Conservation (phyloP, 306 rosid genomes). For the Vicia faba region DNA sequence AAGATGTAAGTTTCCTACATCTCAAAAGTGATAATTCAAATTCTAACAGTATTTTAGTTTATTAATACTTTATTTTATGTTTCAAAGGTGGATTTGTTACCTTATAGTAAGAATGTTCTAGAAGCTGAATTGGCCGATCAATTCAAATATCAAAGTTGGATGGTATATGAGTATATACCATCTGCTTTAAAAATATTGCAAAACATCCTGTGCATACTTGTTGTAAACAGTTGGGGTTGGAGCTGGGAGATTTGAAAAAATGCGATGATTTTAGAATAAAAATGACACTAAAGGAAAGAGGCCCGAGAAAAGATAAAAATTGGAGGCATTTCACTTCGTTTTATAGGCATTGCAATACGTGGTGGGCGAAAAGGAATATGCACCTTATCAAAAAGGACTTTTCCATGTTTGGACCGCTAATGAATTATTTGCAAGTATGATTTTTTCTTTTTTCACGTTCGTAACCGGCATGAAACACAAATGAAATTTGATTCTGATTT, state of each 20-base stretch:
- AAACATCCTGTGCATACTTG: no score
- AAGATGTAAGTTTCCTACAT: not conserved
- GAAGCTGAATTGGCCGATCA: no score
- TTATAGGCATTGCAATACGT: not conserved
- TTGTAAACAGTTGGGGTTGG: no score
- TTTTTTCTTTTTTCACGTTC: not conserved
- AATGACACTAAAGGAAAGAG: not conserved
- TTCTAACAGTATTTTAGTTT: not conserved
- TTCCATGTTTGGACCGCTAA: not conserved
- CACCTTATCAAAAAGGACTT: not conserved
- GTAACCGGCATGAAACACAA: not conserved
- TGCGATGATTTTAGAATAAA: not conserved
- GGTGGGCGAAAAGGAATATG: not conserved
- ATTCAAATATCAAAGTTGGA: no score
- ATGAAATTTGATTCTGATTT: not conserved
- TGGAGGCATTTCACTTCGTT: not conserved
- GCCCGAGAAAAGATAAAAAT: not conserved
- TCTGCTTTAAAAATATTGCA: no score
- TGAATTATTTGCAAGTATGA: not conserved
- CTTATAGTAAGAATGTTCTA: no score
- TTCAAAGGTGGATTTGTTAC: not conserved
- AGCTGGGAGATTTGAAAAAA: not conserved
- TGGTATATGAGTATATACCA: no score
- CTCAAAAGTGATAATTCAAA: not conserved
- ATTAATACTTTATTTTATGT: not conserved